Conservation (phyloP, 2,329 filamentous ascomycete species). For the Exophiala alcalophila region DNA sequence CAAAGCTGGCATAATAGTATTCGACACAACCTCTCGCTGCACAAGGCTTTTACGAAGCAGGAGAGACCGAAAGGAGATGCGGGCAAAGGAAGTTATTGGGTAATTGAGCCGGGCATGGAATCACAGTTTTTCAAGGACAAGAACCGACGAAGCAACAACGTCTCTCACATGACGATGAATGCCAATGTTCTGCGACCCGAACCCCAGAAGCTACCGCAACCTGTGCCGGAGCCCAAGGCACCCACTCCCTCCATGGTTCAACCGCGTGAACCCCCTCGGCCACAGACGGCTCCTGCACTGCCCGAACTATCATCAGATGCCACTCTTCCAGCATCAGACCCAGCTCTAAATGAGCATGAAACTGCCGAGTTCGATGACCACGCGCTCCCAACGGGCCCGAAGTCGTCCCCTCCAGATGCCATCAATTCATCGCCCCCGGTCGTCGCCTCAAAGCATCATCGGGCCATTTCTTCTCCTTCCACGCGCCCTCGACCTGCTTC, state of each 20-base stretch:
- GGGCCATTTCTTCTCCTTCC: slow-evolving; percentile 69
- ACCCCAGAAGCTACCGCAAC: slow-evolving; percentile 24
- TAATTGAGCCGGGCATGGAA: slow-evolving; percentile 86
- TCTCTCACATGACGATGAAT: slow-evolving; percentile 44
- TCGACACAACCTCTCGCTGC: slow-evolving; percentile 92
- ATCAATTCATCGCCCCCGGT: slow-evolving; percentile 93
- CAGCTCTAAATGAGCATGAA: slow-evolving; percentile 55
- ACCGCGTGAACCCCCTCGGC: slow-evolving; percentile 33
- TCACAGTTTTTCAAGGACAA: slow-evolving; percentile 87
- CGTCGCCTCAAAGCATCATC: slow-evolving; percentile 53
- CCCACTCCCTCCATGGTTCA: slow-evolving; percentile 33
- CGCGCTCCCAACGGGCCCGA: slow-evolving; percentile 34
- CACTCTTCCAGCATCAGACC: slow-evolving; percentile 70
- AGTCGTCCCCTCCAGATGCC: slow-evolving; percentile 49
- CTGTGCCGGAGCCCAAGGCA: slow-evolving; percentile 23
- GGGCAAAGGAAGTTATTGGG: slow-evolving; percentile 97
- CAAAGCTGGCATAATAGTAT: slow-evolving; percentile 97
- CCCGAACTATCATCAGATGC: slow-evolving; percentile 71
- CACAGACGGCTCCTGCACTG: slow-evolving; percentile 28
- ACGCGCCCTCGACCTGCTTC: slow-evolving; percentile 46
- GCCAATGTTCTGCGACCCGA: slow-evolving; percentile 31
- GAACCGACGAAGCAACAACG: slow-evolving; percentile 37
- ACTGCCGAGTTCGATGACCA: slow-evolving; percentile 42
- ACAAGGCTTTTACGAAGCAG: slow-evolving; percentile 95
- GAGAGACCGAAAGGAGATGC: slow-evolving; percentile 95